Base-by-base conservation (phyloP, 2,329 filamentous ascomycete genomes). In the Chaetomiaceae sp. region DNA sequence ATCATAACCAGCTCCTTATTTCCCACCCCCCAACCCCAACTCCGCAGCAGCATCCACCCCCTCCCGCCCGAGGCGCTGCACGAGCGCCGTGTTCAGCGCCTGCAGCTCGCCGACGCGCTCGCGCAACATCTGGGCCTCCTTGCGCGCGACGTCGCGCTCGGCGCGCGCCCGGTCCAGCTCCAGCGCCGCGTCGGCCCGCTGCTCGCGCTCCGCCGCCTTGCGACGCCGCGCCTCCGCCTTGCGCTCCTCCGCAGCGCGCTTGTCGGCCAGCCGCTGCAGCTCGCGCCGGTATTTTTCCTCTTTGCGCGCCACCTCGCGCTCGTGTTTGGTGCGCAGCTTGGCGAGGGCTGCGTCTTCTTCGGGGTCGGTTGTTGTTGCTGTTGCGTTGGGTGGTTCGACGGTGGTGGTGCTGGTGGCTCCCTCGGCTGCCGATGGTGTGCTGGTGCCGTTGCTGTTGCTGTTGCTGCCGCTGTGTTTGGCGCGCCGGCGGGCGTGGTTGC, bases 251-350 rank as follows among this genome's bases (percentile, higher is more conserved):
- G 73, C 75, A 48, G 72, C 69, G 38, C 78, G 77, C 65, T 79
- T 80, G 53, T 79, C 74, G 52, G 86, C 78, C 2, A 86, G 66
- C 62, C 82, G 84, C 51, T 68, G 68, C 37, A 85, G 67, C 58
- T 88, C 83, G 11, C 73, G 74, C 52, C 75, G 73, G 56, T 83
- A 81, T 55, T 81, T 83, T 38, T 81, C 81, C 54, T 84, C 78
- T 42, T 83, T 78, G 59, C 83, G 86, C 35, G 77, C 75, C 0
- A 82, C 61, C 53, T 84, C 80, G 38, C 69, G 71, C 37, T 79
- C 75, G 61, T 86, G 79, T 58, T 78, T 82, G 59, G 83, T 79
- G 24, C 75, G 73, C 7, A 80, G 70, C 60, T 80, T 84, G 24
- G 74, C 70, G 5, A 79, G 52, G 2, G 71, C 68, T 1, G 68